Evolutionary conservation across 495 filamentous ascomycete species (phyloP).

Genomic region (Rostrohypoxylon terebratum): DNA sequence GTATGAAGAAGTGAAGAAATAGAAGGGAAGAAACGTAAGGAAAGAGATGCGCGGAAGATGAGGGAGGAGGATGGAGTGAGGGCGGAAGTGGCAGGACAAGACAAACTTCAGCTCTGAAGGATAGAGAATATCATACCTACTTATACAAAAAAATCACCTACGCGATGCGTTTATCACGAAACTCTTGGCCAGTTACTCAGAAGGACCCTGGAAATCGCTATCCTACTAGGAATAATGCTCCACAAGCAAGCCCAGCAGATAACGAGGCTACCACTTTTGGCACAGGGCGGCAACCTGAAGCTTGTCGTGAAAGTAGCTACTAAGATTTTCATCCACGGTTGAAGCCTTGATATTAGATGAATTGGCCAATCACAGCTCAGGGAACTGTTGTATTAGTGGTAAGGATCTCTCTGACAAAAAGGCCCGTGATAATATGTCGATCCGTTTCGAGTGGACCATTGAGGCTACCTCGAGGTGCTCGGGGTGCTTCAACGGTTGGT

Average conservation of each 20-base stretch:
- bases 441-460: constrained; percentile 46
- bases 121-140: constrained; percentile 31
- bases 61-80: constrained; percentile 26
- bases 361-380: constrained; percentile 37
- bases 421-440: constrained; percentile 43
- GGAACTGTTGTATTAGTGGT: constrained; percentile 29
- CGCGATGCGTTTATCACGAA: constrained; percentile 35
- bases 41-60: constrained; percentile 34
- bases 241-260: constrained; percentile 23
- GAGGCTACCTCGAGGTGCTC: constrained; percentile 31
- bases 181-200: constrained; percentile 40
- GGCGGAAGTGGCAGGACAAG: constrained; percentile 24
- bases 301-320: constrained; percentile 29
- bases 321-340: constrained; percentile 36
- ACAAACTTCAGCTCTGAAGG: constrained; percentile 21
- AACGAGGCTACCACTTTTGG: constrained; percentile 19
- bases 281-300: constrained; percentile 34
- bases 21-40: constrained; percentile 3
- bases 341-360: constrained; percentile 38
- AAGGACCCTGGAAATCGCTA: constrained; percentile 30
- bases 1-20: constrained; percentile 32
- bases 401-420: constrained; percentile 43
- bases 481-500: constrained; percentile 18
- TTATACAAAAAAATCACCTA: constrained; percentile 38
- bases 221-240: constrained; percentile 27